These are phyloP conservation scores for Pterulicium gracile DNA, from an alignment of 1,284 basidiomycete species.

Conservation along the genomic window DNA sequence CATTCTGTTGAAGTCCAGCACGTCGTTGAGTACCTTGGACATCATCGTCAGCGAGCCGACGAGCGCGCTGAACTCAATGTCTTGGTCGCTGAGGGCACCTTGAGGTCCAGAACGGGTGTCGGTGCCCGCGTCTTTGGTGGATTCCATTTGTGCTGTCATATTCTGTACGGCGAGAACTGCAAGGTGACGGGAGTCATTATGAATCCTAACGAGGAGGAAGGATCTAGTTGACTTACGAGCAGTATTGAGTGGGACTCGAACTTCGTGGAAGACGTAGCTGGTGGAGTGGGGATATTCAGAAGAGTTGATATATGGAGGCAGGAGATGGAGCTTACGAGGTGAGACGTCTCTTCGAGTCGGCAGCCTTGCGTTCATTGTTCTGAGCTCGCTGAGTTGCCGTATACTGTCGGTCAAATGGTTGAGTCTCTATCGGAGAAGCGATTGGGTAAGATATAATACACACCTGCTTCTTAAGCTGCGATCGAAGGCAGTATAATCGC, in stretches of 20 bases:
- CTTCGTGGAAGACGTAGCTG: conserved; percentile 75
- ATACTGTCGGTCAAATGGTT: conserved; percentile 43
- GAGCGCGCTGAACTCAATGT: conserved; percentile 73
- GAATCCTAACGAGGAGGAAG: conserved; percentile 1
- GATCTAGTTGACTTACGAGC: conserved; percentile 43
- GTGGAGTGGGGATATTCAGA: neutral
- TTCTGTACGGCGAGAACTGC: conserved; percentile 82
- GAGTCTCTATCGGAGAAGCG: neutral
- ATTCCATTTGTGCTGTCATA: conserved; percentile 53
- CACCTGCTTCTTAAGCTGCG: neutral
- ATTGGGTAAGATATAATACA: neutral
- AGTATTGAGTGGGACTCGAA: conserved; percentile 86
- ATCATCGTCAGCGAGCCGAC: conserved; percentile 82
- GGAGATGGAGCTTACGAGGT: conserved; percentile 46
- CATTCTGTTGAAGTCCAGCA: conserved; percentile 21
- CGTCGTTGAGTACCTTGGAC: conserved; percentile 53
- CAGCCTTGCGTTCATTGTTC: conserved; percentile 71
- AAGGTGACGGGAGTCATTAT: conserved; percentile 5
- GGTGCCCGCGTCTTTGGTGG: neutral
- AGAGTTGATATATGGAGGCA: neutral
- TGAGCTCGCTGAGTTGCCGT: conserved; percentile 77
- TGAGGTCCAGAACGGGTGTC: conserved; percentile 14
- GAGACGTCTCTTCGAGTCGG: conserved; percentile 72
- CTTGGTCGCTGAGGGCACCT: conserved; percentile 53
- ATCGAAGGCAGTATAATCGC: neutral